Conservation (phyloP, 108 stramenopile genomes). For the Parietichytrium sp. region DNA sequence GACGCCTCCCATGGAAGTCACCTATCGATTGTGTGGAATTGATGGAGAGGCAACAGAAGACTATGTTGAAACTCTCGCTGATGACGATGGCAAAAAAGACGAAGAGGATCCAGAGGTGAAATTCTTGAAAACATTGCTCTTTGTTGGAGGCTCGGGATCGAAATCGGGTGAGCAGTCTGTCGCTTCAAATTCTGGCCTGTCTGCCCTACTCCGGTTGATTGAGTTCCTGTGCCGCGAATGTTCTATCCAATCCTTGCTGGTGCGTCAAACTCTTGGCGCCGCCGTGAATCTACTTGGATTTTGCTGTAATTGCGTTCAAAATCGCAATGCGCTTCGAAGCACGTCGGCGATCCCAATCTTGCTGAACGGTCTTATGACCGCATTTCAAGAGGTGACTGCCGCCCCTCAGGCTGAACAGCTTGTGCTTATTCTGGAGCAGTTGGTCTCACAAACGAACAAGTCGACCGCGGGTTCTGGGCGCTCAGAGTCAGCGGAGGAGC, state of each 20-base stretch:
- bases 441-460: neutral
- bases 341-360: neutral
- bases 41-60: constrained; percentile 43
- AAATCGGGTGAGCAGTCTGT: too few relatives aligned
- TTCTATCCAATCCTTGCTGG: neutral
- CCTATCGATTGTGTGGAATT: constrained; percentile 22
- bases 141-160: too few relatives aligned
- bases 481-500: too few relatives aligned
- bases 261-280: neutral
- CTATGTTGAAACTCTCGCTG: neutral
- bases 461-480: neutral
- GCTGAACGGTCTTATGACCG: neutral
- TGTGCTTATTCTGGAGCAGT: constrained; percentile 1
- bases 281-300: neutral
- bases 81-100: neutral
- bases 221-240: neutral
- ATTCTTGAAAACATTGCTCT: neutral
- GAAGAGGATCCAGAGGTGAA: neutral
- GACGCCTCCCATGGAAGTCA: constrained; percentile 29
- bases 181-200: too few relatives aligned
- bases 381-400: neutral
- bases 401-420: neutral
- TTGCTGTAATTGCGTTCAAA: neutral
- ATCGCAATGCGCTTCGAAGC: neutral
- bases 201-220: neutral